phyloP scores from a whole-genome alignment of 257 asterid genomes.

The Solanum bukasovii region DNA sequence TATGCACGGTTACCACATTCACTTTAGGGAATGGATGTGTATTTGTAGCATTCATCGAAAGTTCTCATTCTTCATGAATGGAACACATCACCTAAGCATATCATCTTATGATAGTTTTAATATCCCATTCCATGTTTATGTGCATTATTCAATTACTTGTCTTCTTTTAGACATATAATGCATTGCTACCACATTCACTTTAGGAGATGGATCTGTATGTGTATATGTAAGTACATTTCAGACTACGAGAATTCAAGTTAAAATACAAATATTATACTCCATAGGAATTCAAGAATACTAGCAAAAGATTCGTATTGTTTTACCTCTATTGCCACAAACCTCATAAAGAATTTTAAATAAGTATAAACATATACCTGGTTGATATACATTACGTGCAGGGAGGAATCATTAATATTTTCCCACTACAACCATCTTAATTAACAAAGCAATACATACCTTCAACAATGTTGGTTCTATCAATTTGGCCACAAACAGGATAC shows the following conservation, averaged over 20 bases:
- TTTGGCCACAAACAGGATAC: too few relatives aligned
- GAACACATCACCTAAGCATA: too few relatives aligned
- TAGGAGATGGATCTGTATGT: too few relatives aligned
- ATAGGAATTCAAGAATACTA: neutral
- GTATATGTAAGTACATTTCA: neutral
- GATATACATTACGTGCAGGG: neutral
- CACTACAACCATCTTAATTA: neutral
- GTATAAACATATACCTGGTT: neutral
- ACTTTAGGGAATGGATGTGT: neutral
- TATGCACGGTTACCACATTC: neutral
- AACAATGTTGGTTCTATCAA: too few relatives aligned
- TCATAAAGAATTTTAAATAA: neutral
- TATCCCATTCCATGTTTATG: too few relatives aligned
- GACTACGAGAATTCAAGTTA: neutral
- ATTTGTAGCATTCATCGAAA: too few relatives aligned
- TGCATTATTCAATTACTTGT: too few relatives aligned
- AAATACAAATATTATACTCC: neutral
- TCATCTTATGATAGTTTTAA: too few relatives aligned
- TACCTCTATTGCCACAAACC: neutral
- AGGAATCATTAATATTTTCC: neutral
- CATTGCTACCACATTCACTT: too few relatives aligned
- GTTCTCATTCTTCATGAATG: too few relatives aligned
- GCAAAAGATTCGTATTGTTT: neutral
- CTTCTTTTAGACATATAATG: too few relatives aligned
- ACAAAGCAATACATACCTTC: neutral